Base-by-base conservation (phyloP, 1,139 yeast genomes). In the Diutina siamensis region DNA sequence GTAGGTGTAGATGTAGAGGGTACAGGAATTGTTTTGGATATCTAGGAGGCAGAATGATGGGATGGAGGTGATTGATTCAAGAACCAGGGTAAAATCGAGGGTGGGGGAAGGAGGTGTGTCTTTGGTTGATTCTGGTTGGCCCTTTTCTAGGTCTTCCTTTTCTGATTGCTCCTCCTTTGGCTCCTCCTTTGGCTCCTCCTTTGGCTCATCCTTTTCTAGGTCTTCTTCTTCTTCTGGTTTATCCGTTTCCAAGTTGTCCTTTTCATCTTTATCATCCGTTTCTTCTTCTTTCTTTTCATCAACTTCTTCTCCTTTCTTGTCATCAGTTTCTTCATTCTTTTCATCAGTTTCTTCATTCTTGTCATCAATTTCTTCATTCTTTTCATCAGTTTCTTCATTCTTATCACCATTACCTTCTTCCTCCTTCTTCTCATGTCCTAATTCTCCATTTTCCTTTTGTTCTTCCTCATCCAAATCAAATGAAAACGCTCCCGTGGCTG, bases 31-130 rank as follows among this genome's bases (percentile, higher is more conserved):
- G 1, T 86, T 89, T 55, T 83, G 87, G 19, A 89, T 76, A 56
- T 92, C 97, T 52, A 92, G 60, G 44, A 92, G 70, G 56, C 96
- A 88, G 61, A 92, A 92, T 44, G 95, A 84, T 1, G 98, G 97
- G n/a, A 80, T 20, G 7, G 21, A 22, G n/a, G 28, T 15, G 5
- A 25, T 7, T 2, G 21, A 17, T 3, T 5, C 20, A 12, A 20
- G 12, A 13, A 17, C 17, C 7, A 4, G 9, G 8, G 10, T 32
- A 38, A 38, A 38, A 17, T 38, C 42, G 31, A 38, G 41, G 19
- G 34, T 8, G 34, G 34, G 34, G 34, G 4, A 4, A 7, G 5
- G 15, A 13, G 13, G 15, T n/a, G 4, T 8, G 5, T 31, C 12
- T 31, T 5, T 7, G 34, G 13, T 13, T 31, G 34, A 13, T 12